phyloP scores from a whole-genome alignment of 768 basidiomycete genomes.

The Trametes maxima region DNA sequence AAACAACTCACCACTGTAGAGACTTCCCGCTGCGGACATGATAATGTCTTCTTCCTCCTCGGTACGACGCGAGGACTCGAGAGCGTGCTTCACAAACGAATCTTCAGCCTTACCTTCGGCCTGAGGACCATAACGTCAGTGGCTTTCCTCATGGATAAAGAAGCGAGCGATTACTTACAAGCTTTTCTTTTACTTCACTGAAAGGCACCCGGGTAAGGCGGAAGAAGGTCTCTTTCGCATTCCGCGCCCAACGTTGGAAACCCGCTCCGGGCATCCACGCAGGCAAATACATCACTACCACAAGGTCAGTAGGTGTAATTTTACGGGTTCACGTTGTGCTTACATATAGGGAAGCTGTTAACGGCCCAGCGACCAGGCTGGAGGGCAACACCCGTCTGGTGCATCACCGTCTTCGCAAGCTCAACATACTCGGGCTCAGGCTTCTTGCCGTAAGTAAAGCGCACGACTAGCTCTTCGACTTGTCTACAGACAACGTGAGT shows the following conservation, averaged over 20 bases:
- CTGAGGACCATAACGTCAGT: background rate
- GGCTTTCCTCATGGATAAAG: background rate
- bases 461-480: background rate
- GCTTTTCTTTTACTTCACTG: constrained; percentile 8
- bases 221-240: constrained; percentile 5
- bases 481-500: background rate
- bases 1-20: constrained; percentile 12
- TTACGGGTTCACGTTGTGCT: background rate
- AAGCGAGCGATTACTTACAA: background rate
- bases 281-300: constrained; percentile 19
- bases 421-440: constrained; percentile 44
- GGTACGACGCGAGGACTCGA: constrained; percentile 4
- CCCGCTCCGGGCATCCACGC: constrained; percentile 29
- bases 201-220: constrained; percentile 14
- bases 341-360: constrained; percentile 34
- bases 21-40: constrained; percentile 10
- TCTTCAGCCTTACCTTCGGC: background rate
- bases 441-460: constrained; percentile 37
- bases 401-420: constrained; percentile 40
- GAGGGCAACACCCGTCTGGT: constrained; percentile 33
- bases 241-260: constrained; percentile 22
- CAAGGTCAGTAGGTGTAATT: background rate
- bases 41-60: constrained; percentile 13
- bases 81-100: background rate
- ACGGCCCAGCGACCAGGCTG: constrained; percentile 47